Percentiles rank a stretch among this genome's conserved stretches.
Evolutionary conservation across 1,284 basidiomycete species (phyloP).

Genomic region (Thelephora terrestris): DNA sequence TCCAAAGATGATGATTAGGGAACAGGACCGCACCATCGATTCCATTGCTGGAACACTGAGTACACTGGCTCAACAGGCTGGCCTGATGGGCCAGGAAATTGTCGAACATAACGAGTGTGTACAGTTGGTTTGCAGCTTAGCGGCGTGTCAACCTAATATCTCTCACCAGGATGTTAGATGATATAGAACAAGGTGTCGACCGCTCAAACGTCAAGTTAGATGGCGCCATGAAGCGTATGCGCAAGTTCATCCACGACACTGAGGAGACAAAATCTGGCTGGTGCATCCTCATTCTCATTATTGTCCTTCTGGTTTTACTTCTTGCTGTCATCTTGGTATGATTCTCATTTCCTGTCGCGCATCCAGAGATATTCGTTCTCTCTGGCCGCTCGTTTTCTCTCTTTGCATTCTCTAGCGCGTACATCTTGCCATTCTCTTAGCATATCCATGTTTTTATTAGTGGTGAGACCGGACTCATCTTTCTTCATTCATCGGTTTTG

Average conservation of each 20-base stretch:
- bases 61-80: slow-evolving; percentile 79
- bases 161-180: slow-evolving; percentile 66
- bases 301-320: slow-evolving; percentile 44
- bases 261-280: slow-evolving; percentile 72
- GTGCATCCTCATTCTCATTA: slow-evolving; percentile 54
- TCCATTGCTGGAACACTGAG: slow-evolving; percentile 76
- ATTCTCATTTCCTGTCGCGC: not conserved
- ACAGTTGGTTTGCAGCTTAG: slow-evolving; percentile 2
- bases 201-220: slow-evolving; percentile 59
- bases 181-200: slow-evolving; percentile 71
- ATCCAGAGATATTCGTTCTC: not conserved
- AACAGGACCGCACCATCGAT: slow-evolving; percentile 81
- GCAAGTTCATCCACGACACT: slow-evolving; percentile 73
- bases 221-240: slow-evolving; percentile 63
- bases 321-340: slow-evolving; percentile 49
- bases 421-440: not conserved
- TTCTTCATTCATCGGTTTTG: not conserved
- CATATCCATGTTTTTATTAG: not conserved
- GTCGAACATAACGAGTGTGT: slow-evolving; percentile 79
- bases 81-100: slow-evolving; percentile 85
- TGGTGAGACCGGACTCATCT: not conserved
- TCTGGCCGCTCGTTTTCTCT: not conserved
- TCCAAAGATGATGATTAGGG: slow-evolving; percentile 65
- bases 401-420: not conserved
- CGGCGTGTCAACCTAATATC: not conserved